Conservation (phyloP, 2,329 filamentous ascomycete species). For the Thielaviopsis euricoi region DNA sequence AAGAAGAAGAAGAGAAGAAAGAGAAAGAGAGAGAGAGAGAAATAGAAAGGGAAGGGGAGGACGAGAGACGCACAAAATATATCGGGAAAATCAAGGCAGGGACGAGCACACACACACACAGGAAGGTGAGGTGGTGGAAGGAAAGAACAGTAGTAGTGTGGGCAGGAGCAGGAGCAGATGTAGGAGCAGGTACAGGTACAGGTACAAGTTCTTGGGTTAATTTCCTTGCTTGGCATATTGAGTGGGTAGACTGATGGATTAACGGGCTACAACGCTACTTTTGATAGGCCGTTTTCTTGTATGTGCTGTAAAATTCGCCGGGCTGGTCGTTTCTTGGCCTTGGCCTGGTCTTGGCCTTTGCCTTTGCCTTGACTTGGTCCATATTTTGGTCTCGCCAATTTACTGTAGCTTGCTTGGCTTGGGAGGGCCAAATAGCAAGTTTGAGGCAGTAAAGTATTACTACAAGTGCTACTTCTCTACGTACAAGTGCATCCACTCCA, state of each 20-base stretch:
- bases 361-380: no score
- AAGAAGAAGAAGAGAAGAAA: conserved; percentile 5
- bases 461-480: no score
- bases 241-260: background rate
- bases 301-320: background rate
- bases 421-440: no score
- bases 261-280: background rate
- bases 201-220: background rate
- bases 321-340: background rate
- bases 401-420: background rate
- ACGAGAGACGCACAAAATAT: background rate
- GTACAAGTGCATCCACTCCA: no score
- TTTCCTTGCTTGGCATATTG: background rate
- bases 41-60: background rate
- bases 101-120: background rate
- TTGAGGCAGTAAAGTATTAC: background rate
- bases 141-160: background rate
- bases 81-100: background rate
- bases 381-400: background rate
- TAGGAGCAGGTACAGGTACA: background rate
- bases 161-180: no score
- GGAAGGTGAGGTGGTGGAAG: background rate
- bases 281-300: background rate
- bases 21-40: background rate
- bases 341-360: no score